Base-by-base conservation (phyloP, 768 basidiomycete species). In the Stropharia rugosoannulata region DNA sequence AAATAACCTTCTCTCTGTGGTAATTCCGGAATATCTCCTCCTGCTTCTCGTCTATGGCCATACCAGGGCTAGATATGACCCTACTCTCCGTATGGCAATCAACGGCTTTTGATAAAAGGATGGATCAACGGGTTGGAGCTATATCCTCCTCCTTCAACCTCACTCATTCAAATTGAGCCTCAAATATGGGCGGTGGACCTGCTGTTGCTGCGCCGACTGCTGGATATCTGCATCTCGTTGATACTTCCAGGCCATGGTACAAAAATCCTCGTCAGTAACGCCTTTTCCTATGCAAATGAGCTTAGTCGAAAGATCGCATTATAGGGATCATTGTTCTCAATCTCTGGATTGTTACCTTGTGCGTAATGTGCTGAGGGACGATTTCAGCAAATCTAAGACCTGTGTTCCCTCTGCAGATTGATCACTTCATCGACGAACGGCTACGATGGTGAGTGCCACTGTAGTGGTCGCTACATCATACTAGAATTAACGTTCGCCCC, bases 381-480 rank as follows among this genome's bases (percentile, higher is more conserved):
- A 32, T n/a, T 3, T 9, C 38, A 2, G 5, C 11, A 25, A 3
- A 4, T 18, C 22, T 59, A 38, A 57, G 83, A 1, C 15, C 22
- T 29, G 7, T 36, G 13, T 46, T 25, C 12, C 19, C 11, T 54
- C 32, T 13, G 19, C 54, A 82, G 81, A 49, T 73, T 86, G 48
- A 81, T 85, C 59, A 85, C 83, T 0, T 83, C 83, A 13, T 83
- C 81, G 5, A 85, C 79, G 2, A 84, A 81, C 62, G 85, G 84
- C 29, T 86, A 81, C 62, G 84, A 85, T 62, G 69, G 67, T 64
- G 18, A 62, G 86, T 56, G 78, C 75, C 29, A 73, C 12, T 15
- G 5, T 29, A 46, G 19, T 5, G 12, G 37, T 1, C n/a, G 40
- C 19, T 42, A 29, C 16, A 22, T 32, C 16, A 12, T 22, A n/a